phyloP scores from a whole-genome alignment of 305 asterid genomes.

The Fraxinus ornus region DNA sequence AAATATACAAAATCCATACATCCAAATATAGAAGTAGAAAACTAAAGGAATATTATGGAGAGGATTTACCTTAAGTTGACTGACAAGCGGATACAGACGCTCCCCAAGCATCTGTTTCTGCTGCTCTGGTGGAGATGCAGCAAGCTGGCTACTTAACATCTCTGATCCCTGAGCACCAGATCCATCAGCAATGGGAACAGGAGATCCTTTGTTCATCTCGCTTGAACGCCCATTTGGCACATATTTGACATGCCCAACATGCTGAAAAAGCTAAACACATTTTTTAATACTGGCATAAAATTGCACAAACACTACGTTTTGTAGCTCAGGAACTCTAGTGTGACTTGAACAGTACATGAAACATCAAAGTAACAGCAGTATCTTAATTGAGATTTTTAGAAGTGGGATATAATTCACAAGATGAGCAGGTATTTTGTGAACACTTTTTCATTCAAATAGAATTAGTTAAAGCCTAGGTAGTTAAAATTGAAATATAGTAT shows the following conservation, averaged over 20 bases:
- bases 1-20: neutral
- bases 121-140: conserved; percentile 61
- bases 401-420: neutral
- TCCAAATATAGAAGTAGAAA: neutral
- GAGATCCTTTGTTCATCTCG: conserved; percentile 32
- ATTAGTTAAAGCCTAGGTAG: neutral
- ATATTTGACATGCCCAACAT: conserved; percentile 23
- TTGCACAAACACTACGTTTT: neutral
- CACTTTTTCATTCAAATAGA: neutral
- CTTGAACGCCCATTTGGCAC: conserved; percentile 24
- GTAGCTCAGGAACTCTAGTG: neutral
- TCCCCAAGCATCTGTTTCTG: conserved; percentile 81
- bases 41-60: neutral
- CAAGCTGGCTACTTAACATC: conserved; percentile 64
- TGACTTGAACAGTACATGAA: neutral
- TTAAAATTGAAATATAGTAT: neutral
- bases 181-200: conserved; percentile 30
- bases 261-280: conserved; percentile 29
- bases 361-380: neutral
- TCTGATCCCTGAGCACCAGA: conserved; percentile 47
- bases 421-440: neutral
- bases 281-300: neutral
- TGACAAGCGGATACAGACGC: conserved; percentile 75
- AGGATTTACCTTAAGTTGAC: conserved; percentile 51
- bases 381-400: neutral